Conservation (phyloP, 768 basidiomycete species). For the Auricularia heimuer region DNA sequence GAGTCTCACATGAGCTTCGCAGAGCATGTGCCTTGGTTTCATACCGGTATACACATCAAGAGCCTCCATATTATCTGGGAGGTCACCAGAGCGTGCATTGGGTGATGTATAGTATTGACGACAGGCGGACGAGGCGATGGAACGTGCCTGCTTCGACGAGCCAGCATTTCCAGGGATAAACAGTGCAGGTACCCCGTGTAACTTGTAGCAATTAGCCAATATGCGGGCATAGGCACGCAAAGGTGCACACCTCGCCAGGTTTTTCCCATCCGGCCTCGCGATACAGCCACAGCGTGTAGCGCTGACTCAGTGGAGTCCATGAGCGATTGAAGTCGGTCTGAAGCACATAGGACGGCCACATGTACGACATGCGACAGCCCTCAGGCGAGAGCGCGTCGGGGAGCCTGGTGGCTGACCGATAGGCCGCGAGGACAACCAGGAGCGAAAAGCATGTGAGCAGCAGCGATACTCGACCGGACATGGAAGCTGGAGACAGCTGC, state of each 20-base stretch:
- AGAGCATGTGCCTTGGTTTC: slow-evolving; percentile 15
- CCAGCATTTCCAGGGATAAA: slow-evolving; percentile 98
- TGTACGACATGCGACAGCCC: slow-evolving; percentile 95
- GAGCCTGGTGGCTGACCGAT: slow-evolving; percentile 35
- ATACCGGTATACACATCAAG: slow-evolving; percentile 83
- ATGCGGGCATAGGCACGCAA: slow-evolving; percentile 1
- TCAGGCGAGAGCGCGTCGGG: slow-evolving; percentile 58
- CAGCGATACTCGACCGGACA: neutral
- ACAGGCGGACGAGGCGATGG: slow-evolving; percentile 85
- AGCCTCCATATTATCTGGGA: slow-evolving; percentile 38
- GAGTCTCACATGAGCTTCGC: neutral
- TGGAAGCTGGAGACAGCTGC: neutral
- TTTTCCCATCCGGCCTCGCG: slow-evolving; percentile 80
- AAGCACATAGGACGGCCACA: slow-evolving; percentile 82
- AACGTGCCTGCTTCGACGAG: slow-evolving; percentile 86
- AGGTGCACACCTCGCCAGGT: slow-evolving; percentile 36
- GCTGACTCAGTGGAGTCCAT: slow-evolving; percentile 60
- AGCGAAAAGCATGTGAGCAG: neutral
- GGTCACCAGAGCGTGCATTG: slow-evolving; percentile 41
- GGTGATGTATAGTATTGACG: slow-evolving; percentile 69
- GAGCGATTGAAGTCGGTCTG: slow-evolving; percentile 55
- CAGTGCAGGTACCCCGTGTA: slow-evolving; percentile 68
- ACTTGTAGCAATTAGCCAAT: slow-evolving; percentile 13
- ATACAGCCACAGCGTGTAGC: slow-evolving; percentile 87
- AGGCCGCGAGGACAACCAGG: slow-evolving; percentile 11